A percentile compares a stretch with the other conserved stretches of the same genome.
phyloP scores from a whole-genome alignment of 164 flowering plant species.

The Brasenia schreberi region DNA sequence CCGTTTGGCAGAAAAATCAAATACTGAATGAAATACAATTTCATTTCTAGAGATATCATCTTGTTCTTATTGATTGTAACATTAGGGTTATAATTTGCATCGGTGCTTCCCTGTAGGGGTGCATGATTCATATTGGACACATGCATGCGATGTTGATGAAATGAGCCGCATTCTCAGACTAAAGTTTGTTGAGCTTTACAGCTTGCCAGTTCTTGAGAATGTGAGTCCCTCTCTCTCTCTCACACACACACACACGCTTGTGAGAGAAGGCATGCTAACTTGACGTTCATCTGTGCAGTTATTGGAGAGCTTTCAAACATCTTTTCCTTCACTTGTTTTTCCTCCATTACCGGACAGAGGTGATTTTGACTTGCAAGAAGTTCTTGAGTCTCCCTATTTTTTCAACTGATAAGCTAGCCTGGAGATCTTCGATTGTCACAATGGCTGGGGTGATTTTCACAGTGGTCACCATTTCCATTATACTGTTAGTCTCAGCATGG shows the following conservation, averaged over 20 bases:
- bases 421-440: neutral
- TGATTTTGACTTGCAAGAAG: slow-evolving; percentile 55
- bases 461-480: neutral
- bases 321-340: slow-evolving; percentile 52
- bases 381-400: slow-evolving; percentile 69
- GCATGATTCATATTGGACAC: slow-evolving; percentile 97
- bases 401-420: slow-evolving; percentile 37
- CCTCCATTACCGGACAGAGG: slow-evolving; percentile 86
- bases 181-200: slow-evolving; percentile 88
- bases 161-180: slow-evolving; percentile 76
- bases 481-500: neutral
- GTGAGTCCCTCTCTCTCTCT: slow-evolving; percentile 20
- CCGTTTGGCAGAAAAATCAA: no score
- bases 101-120: slow-evolving; percentile 41
- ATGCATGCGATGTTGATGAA: slow-evolving; percentile 83
- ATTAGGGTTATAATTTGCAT: no score
- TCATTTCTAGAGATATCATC: no score
- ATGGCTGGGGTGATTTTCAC: neutral
- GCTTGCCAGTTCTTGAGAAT: slow-evolving; percentile 70
- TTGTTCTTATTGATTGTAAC: no score
- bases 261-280: neutral
- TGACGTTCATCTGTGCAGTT: slow-evolving; percentile 26
- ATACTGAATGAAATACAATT: no score
- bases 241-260: slow-evolving; percentile 3
- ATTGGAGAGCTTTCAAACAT: slow-evolving; percentile 64